Base-by-base conservation (phyloP, 208 protist species). In the Trypanosoma cruzi region DNA sequence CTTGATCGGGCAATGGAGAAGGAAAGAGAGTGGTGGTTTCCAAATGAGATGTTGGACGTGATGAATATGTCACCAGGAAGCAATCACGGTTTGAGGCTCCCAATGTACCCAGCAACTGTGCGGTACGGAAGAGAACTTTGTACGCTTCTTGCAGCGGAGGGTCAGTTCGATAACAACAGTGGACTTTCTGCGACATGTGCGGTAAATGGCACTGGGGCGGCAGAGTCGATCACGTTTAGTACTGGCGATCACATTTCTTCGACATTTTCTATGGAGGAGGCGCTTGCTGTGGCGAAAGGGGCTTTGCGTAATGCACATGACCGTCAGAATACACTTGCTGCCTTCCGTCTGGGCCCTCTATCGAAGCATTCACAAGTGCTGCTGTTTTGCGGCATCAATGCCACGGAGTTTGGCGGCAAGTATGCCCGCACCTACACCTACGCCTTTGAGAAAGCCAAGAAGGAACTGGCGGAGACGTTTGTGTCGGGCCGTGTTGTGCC, bases 371-470 rank as follows among this genome's bases (percentile, higher is more conserved):
- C 80, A 24, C 90, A 96, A 72, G 75, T 84, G 46, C 36, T 83
- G 22, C n/a, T 84, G 14, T 94, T 94, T 53, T 93, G 85, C 58
- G 81, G 82, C 26, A 71, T 88, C 24, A 77, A 93, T 36, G 76
- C 71, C 2, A 54, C 79, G 16, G 82, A 89, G 63, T 90, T 92
- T 64, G 90, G 88, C 16, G 90, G 90, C 36, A 92, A 93, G 81
- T 93, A 96, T 73, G 85, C 84, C 20, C 83, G 90, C 24, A 96
- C 90, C 20, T 96, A 93, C 68, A 61, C 58, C 71, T 96, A 94
- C 60, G 90, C 90, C 24, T 58, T 90, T 22, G 77, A 86, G 36
- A 92, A 92, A 65, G 90, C 88, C 7, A 91, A 93, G 77, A 55
- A 77, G 28, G 86, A 88, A 67, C 75, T 94, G 48, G 64, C 61